phyloP scores from a whole-genome alignment of 2,329 filamentous ascomycete species.

The Trichophyton benhamiae region DNA sequence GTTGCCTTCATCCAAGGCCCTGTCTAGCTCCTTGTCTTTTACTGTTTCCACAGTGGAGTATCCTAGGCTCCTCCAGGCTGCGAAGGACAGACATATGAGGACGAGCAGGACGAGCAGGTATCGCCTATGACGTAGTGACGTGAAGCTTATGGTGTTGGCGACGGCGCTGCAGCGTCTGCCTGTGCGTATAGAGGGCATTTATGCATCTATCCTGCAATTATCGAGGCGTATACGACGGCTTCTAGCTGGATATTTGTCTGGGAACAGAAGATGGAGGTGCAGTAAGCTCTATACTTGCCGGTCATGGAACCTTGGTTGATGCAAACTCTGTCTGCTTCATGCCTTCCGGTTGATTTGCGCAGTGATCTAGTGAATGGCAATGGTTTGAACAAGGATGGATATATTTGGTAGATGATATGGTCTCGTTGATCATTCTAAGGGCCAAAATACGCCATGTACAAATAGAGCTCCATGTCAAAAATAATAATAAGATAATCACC shows the following conservation, averaged over 20 bases:
- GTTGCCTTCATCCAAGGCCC: constrained; percentile 22
- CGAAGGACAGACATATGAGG: constrained; percentile 22
- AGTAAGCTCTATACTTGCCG: not conserved
- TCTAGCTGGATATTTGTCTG: too few species aligned
- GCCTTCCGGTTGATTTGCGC: not conserved
- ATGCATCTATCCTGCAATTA: not conserved
- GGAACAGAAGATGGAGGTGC: too few species aligned
- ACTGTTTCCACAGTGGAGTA: constrained; percentile 19
- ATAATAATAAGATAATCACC: constrained; percentile 13
- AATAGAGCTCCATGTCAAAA: not conserved
- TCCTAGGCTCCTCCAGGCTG: constrained; percentile 25
- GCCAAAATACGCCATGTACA: not conserved
- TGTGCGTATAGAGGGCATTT: not conserved
- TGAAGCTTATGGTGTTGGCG: constrained; percentile 16
- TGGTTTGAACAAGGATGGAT: too few species aligned
- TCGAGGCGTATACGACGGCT: not conserved
- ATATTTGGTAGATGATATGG: not conserved
- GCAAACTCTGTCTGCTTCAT: not conserved
- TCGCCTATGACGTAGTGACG: constrained; percentile 31
- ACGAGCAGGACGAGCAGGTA: constrained; percentile 26
- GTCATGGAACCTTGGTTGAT: not conserved
- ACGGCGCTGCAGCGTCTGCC: not conserved
- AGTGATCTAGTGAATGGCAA: too few species aligned
- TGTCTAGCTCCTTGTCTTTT: constrained; percentile 22
- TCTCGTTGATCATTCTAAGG: not conserved